Percentiles rank a stretch among this genome's conserved stretches.
These are phyloP conservation scores for Canna indica DNA, from an alignment of 176 grass and related monocot genomes.

Conservation along the genomic window DNA sequence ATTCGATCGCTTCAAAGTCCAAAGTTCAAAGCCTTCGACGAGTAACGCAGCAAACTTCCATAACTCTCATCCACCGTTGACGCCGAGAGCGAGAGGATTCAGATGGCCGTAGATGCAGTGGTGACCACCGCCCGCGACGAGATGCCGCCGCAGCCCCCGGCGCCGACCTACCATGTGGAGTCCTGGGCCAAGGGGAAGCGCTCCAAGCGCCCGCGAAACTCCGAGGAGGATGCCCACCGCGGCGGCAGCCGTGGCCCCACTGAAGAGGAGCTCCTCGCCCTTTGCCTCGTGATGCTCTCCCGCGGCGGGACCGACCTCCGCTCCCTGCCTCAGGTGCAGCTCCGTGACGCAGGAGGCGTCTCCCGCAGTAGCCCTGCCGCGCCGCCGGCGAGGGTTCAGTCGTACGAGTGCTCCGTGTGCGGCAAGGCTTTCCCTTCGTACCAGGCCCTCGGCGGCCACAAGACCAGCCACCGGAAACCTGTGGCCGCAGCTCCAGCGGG, in stretches of 20 bases:
- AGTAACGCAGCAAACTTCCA: background rate
- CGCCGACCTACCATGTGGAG: background rate
- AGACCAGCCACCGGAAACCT: conserved; percentile 19
- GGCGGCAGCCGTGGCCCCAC: background rate
- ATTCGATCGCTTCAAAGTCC: too few relatives aligned
- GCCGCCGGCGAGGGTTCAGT: background rate
- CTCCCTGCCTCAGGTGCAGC: background rate
- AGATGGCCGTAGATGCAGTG: background rate
- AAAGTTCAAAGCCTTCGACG: background rate
- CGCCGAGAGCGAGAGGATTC: background rate
- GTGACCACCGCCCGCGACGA: background rate
- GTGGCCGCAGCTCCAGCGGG: background rate
- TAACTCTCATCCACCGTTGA: background rate
- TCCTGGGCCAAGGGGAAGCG: conserved; percentile 8
- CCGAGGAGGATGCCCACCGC: background rate
- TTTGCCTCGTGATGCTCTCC: conserved; percentile 16
- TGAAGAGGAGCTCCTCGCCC: conserved; percentile 4
- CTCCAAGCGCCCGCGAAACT: background rate
- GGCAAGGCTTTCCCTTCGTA: conserved; percentile 16
- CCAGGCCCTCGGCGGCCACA: conserved; percentile 23
- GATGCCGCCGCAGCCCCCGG: background rate
- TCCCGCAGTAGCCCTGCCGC: background rate
- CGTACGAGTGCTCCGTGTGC: conserved; percentile 9
- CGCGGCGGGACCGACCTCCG: background rate
- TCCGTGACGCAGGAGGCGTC: background rate